Evolutionary conservation across 257 asterid genomes (phyloP).

Genomic region (Marsdenia floribunda): DNA sequence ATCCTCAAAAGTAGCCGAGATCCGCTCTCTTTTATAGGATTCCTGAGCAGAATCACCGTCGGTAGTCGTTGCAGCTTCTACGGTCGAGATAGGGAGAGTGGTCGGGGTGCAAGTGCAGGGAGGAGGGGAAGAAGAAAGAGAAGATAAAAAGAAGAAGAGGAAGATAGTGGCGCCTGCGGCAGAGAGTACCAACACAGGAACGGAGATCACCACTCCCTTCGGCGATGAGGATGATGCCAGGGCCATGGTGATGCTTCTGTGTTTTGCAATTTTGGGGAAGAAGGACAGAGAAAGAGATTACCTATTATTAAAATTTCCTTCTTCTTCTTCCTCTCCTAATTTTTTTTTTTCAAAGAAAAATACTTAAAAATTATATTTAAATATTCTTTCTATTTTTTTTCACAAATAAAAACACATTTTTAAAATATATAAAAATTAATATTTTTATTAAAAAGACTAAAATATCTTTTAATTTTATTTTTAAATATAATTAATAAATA

Average conservation of each 20-base stretch:
- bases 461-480: too few species aligned
- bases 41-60: background rate
- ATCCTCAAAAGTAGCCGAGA: constrained; percentile 61
- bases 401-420: too few species aligned
- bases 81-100: constrained; percentile 17
- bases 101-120: constrained; percentile 47
- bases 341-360: too few species aligned
- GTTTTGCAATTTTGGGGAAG: background rate
- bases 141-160: constrained; percentile 44
- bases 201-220: constrained; percentile 66
- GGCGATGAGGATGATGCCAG: constrained; percentile 18
- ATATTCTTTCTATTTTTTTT: too few species aligned
- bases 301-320: too few species aligned
- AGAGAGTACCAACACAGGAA: constrained; percentile 57
- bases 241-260: background rate
- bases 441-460: too few species aligned
- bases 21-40: constrained; percentile 22
- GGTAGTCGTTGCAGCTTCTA: background rate
- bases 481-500: too few species aligned
- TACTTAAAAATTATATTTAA: too few species aligned
- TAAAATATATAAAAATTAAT: too few species aligned
- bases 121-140: constrained; percentile 39
- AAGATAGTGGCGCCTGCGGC: constrained; percentile 43
- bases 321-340: too few species aligned
- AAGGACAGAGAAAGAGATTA: too few species aligned